Percentiles rank a stretch among this genome's conserved stretches.
Conservation (phyloP, 2,329 filamentous ascomycete genomes). For the Hymenoscyphus scutula region DNA sequence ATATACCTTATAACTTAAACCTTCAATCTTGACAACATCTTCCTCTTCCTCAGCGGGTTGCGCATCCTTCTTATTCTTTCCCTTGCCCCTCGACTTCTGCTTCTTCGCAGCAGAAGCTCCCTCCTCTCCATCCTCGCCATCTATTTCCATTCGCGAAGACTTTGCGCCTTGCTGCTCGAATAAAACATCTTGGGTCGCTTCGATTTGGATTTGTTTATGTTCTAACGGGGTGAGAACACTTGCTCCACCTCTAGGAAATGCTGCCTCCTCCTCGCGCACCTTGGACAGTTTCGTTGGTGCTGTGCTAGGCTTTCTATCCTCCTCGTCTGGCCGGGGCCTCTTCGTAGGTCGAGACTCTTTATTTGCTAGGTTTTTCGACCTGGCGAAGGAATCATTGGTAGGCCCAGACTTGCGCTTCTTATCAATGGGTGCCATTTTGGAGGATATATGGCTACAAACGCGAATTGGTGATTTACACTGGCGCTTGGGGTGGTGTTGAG, state of each 20-base stretch:
- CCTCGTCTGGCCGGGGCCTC: constrained; percentile 30
- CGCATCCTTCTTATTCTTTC: constrained; percentile 52
- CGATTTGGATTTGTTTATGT: constrained; percentile 92
- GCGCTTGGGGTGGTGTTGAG: not conserved
- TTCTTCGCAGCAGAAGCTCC: constrained; percentile 44
- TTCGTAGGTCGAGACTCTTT: constrained; percentile 33
- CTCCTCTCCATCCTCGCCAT: constrained; percentile 30
- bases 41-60: constrained; percentile 48
- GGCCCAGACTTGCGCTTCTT: constrained; percentile 36
- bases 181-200: constrained; percentile 87
- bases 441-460: not conserved
- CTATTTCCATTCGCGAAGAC: constrained; percentile 42
- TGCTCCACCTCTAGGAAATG: constrained; percentile 90
- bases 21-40: constrained; percentile 70
- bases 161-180: constrained; percentile 74
- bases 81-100: constrained; percentile 50
- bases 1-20: constrained; percentile 82
- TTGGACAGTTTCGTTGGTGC: constrained; percentile 38
- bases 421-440: constrained; percentile 36
- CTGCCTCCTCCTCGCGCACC: constrained; percentile 75
- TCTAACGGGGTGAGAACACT: constrained; percentile 90
- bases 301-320: constrained; percentile 24
- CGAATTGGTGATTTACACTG: not conserved
- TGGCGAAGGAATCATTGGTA: constrained; percentile 36
- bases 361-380: constrained; percentile 29